Percentiles rank a stretch among this genome's conserved stretches.
phyloP scores from a whole-genome alignment of 768 basidiomycete species.

The Mycena capillaripes region DNA sequence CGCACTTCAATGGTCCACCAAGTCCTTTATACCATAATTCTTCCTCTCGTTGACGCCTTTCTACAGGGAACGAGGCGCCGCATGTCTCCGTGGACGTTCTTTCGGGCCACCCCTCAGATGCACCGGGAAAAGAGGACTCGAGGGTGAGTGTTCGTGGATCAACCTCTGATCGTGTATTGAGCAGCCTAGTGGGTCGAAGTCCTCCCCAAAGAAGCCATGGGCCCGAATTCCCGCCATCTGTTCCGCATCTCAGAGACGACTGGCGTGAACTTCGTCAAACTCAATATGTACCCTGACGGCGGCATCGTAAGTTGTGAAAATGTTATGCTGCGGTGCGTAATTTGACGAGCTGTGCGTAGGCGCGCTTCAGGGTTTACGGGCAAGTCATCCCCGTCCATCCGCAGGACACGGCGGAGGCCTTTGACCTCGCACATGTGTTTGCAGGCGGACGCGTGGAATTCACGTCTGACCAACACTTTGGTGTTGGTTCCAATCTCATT shows the following conservation, averaged over 20 bases:
- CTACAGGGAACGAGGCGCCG: constrained; percentile 89
- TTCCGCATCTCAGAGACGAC: constrained; percentile 76
- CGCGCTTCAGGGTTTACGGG: constrained; percentile 94
- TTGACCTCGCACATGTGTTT: constrained; percentile 94
- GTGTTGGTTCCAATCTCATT: constrained; percentile 90
- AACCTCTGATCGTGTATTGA: neutral
- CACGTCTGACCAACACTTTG: constrained; percentile 96
- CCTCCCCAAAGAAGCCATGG: constrained; percentile 80
- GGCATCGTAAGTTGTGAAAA: constrained; percentile 79
- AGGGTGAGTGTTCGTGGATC: constrained; percentile 58
- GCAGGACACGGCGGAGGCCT: constrained; percentile 56
- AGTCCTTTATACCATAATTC: constrained; percentile 20
- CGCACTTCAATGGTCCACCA: constrained; percentile 87
- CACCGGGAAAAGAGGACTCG: constrained; percentile 62
- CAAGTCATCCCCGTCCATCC: constrained; percentile 78
- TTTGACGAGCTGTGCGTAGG: constrained; percentile 60
- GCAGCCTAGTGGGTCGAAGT: constrained; percentile 82
- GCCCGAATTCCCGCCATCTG: constrained; percentile 90
- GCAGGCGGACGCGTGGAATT: constrained; percentile 88
- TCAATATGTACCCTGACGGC: constrained; percentile 97
- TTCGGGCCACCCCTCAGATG: constrained; percentile 56
- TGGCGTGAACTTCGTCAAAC: constrained; percentile 83
- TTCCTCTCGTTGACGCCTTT: neutral
- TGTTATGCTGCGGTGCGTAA: constrained; percentile 7
- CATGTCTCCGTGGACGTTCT: constrained; percentile 81